phyloP scores from a whole-genome alignment of 1,284 basidiomycete species.

The Coniferiporia weirii region DNA sequence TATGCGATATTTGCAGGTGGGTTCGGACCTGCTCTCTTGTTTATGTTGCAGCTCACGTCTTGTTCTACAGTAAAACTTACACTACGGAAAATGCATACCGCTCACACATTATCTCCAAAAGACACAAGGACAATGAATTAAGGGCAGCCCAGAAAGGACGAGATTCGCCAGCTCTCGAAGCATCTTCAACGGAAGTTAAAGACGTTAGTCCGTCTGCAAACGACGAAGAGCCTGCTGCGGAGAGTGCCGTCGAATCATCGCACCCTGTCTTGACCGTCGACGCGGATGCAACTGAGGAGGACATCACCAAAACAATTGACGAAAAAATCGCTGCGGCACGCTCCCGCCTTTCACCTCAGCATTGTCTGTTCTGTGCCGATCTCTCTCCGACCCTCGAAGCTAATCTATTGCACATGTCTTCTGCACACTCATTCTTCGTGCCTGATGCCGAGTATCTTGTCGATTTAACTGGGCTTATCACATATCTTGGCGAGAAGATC shows the following conservation, averaged over 20 bases:
- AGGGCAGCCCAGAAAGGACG: constrained; percentile 36
- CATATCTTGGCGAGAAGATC: constrained; percentile 91
- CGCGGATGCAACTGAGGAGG: constrained; percentile 44
- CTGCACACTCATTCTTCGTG: constrained; percentile 90
- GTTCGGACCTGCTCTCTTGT: constrained; percentile 19
- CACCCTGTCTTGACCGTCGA: constrained; percentile 30
- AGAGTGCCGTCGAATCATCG: constrained; percentile 3
- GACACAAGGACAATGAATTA: constrained; percentile 80
- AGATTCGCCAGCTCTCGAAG: constrained; percentile 19
- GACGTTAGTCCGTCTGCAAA: not conserved
- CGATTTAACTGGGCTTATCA: constrained; percentile 78
- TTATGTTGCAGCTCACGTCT: constrained; percentile 3
- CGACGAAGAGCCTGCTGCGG: not conserved
- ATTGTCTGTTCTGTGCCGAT: constrained; percentile 86
- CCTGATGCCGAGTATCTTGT: constrained; percentile 91
- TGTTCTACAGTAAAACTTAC: constrained; percentile 72
- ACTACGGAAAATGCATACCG: constrained; percentile 86
- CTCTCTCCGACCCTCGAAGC: constrained; percentile 51
- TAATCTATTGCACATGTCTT: constrained; percentile 86
- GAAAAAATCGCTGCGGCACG: constrained; percentile 75
- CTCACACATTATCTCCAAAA: constrained; percentile 86
- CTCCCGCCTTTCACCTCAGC: constrained; percentile 52
- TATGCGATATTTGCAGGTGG: constrained; percentile 83
- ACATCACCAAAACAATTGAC: constrained; percentile 58
- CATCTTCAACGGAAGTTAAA: constrained; percentile 16